Evolutionary conservation across 1,284 basidiomycete genomes (phyloP).

Genomic region (Ustilago cynodontis): DNA sequence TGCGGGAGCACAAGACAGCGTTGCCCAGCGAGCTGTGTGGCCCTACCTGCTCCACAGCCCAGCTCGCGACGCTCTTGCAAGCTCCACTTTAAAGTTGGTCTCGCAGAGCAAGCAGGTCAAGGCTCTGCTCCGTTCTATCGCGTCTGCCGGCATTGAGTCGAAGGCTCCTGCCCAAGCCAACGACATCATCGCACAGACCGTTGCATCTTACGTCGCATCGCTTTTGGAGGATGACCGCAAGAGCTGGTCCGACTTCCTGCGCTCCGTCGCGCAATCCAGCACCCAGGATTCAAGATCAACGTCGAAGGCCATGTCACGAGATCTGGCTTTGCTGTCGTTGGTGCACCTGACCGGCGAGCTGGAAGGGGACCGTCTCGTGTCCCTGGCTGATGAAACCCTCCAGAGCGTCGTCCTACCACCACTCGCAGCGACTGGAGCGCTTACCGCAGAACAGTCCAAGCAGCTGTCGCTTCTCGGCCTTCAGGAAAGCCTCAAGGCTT

Average conservation of each 20-base stretch:
- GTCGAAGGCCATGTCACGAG: constrained; percentile 22
- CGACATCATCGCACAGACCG: constrained; percentile 21
- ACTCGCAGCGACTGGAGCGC: constrained; percentile 10
- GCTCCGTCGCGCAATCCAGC: constrained; percentile 5
- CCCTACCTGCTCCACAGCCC: constrained; percentile 33
- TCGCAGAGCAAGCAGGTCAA: constrained; percentile 14
- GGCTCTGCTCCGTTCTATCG: constrained; percentile 12
- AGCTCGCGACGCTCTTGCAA: constrained; percentile 13
- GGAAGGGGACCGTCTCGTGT: constrained; percentile 14
- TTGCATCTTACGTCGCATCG: constrained; percentile 12
- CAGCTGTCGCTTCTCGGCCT: constrained; percentile 13
- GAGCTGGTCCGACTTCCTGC: constrained; percentile 33
- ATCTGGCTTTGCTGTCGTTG: constrained; percentile 38
- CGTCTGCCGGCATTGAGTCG: constrained; percentile 12
- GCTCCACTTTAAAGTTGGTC: constrained; percentile 12
- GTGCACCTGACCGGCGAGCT: constrained; percentile 26
- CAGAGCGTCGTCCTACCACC: constrained; percentile 24
- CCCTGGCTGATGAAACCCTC: constrained; percentile 21
- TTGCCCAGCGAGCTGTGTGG: constrained; percentile 42
- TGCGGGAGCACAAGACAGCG: constrained; percentile 11
- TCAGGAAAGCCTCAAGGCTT: constrained; percentile 22
- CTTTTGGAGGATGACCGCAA: constrained; percentile 11
- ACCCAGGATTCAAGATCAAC: constrained; percentile 3
- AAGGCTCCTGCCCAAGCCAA: constrained; percentile 22
- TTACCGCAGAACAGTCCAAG: constrained; percentile 25